These are phyloP conservation scores for Lentinula boryana DNA, from an alignment of 768 basidiomycete species.

Conservation along the genomic window DNA sequence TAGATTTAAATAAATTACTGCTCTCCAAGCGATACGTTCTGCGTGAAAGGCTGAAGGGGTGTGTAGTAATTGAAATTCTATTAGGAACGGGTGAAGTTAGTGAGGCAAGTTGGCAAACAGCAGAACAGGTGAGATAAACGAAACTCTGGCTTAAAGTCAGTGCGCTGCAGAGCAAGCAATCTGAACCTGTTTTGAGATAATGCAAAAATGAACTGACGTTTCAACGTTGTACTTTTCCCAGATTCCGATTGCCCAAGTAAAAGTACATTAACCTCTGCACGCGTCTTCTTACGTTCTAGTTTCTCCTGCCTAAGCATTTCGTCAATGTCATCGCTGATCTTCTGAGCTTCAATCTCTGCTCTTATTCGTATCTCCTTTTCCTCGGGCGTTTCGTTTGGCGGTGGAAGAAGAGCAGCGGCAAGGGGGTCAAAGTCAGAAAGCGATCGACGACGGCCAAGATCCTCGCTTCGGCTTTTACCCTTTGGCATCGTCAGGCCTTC, in stretches of 20 bases:
- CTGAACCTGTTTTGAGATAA: neutral
- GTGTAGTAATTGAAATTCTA: constrained; percentile 84
- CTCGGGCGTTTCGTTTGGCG: constrained; percentile 61
- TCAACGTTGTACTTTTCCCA: constrained; percentile 83
- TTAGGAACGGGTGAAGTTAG: neutral
- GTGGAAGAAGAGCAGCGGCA: constrained; percentile 59
- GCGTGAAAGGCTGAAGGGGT: constrained; percentile 70
- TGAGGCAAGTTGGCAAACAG: neutral
- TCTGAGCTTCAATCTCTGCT: constrained; percentile 67
- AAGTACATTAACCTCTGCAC: constrained; percentile 67
- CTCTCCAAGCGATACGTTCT: constrained; percentile 80
- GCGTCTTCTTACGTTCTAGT: constrained; percentile 51
- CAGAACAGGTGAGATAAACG: neutral
- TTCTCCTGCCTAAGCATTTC: constrained; percentile 67
- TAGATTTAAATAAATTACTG: constrained; percentile 85
- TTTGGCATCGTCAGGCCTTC: constrained; percentile 17
- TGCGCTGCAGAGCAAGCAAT: neutral
- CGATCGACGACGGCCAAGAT: constrained; percentile 30
- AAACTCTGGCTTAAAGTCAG: neutral
- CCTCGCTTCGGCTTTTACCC: constrained; percentile 31
- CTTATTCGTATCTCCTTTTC: constrained; percentile 61
- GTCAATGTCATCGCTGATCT: constrained; percentile 73
- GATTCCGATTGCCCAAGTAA: constrained; percentile 87
- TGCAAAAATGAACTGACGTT: constrained; percentile 56
- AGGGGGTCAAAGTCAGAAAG: constrained; percentile 77